Evolutionary conservation across 2,329 filamentous ascomycete genomes (phyloP).

Genomic region (Chaetomiaceae sp.): DNA sequence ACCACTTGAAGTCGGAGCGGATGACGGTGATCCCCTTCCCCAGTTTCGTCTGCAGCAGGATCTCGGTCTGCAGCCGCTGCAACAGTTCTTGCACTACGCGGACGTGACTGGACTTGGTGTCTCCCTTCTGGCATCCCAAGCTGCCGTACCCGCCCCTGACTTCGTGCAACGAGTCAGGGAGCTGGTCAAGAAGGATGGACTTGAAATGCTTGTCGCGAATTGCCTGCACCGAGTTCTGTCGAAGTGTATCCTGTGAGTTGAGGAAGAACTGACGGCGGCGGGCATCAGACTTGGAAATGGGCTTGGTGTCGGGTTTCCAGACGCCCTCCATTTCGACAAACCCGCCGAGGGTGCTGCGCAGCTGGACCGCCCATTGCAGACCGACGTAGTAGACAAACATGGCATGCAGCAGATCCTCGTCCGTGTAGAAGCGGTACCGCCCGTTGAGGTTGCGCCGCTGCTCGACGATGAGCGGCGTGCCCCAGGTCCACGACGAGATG

Average conservation of each 20-base stretch:
- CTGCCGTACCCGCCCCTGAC: slow-evolving; percentile 32
- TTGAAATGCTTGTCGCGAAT: slow-evolving; percentile 34
- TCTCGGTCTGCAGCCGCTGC: slow-evolving; percentile 50
- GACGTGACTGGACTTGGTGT: slow-evolving; percentile 36
- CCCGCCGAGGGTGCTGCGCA: slow-evolving; percentile 27
- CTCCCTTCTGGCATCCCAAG: slow-evolving; percentile 30
- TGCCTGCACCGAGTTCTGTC: slow-evolving; percentile 27
- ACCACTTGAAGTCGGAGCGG: slow-evolving; percentile 55
- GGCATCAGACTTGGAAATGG: slow-evolving; percentile 29
- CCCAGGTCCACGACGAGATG: slow-evolving; percentile 36
- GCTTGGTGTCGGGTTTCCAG: slow-evolving; percentile 27
- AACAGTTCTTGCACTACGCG: slow-evolving; percentile 51
- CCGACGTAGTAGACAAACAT: slow-evolving; percentile 38
- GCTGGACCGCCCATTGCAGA: slow-evolving; percentile 29
- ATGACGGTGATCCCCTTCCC: slow-evolving; percentile 47
- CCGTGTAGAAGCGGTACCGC: slow-evolving; percentile 51
- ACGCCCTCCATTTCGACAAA: slow-evolving; percentile 25
- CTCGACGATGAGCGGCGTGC: slow-evolving; percentile 29
- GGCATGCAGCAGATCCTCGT: slow-evolving; percentile 42
- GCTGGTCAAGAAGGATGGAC: slow-evolving; percentile 50
- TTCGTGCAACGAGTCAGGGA: slow-evolving; percentile 38
- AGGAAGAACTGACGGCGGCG: slow-evolving; percentile 42
- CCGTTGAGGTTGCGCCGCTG: slow-evolving; percentile 39
- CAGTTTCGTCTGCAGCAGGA: slow-evolving; percentile 42
- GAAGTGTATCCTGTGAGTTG: slow-evolving; percentile 8